Conservation (phyloP, 306 rosid species). For the Alnus rubra region DNA sequence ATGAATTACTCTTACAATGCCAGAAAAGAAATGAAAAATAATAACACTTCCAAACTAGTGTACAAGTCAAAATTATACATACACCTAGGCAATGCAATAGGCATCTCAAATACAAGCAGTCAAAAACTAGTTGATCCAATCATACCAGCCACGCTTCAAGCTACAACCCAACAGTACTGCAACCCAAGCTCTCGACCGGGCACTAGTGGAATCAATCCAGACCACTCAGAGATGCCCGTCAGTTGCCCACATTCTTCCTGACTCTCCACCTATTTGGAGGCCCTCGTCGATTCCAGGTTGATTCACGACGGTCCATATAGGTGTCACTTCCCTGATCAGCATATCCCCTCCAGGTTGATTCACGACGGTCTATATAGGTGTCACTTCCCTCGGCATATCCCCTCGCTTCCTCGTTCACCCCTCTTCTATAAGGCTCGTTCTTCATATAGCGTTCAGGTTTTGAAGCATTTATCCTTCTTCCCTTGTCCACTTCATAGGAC, state of each 20-base stretch:
- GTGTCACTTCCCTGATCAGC: constrained; percentile 39
- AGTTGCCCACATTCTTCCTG: constrained; percentile 38
- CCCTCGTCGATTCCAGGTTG: constrained; percentile 39
- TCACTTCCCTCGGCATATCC: constrained; percentile 30
- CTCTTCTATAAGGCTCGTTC: constrained; percentile 53
- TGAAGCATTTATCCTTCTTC: constrained; percentile 35
- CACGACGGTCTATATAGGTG: constrained; percentile 42
- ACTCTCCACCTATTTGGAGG: constrained; percentile 46
- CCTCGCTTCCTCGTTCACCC: constrained; percentile 41
- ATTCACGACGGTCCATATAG: constrained; percentile 44
- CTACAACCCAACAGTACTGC: not conserved
- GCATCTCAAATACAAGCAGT: not conserved
- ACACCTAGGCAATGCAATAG: not conserved
- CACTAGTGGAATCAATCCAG: not conserved
- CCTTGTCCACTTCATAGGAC: constrained; percentile 50
- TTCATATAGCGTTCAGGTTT: constrained; percentile 32
- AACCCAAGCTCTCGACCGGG: not conserved
- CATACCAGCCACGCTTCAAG: constrained; percentile 1
- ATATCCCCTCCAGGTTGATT: constrained; percentile 41
- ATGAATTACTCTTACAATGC: not conserved
- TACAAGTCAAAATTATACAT: not conserved
- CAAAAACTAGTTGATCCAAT: not conserved
- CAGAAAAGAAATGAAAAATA: not conserved
- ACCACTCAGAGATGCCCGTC: constrained; percentile 16
- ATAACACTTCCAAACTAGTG: not conserved